Evolutionary conservation across 164 flowering plant species (phyloP).

Genomic region (Malania oleifera): DNA sequence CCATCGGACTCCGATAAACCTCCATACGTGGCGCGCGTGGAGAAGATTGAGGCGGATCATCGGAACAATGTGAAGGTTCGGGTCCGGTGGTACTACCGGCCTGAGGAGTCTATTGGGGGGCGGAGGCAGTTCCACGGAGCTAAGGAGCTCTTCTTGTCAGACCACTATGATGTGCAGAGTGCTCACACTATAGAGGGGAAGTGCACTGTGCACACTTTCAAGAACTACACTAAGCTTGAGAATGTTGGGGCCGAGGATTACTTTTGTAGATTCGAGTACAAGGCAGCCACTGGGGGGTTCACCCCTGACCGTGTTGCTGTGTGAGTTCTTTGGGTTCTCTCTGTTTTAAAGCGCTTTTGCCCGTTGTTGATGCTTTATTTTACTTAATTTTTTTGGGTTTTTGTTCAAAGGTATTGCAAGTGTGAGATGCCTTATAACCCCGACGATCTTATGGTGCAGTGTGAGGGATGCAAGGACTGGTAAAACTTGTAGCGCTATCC

Average conservation of each 20-base stretch:
- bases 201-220: conserved; percentile 62
- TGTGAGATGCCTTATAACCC: conserved; percentile 87
- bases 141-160: conserved; percentile 64
- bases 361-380: not conserved
- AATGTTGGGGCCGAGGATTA: conserved; percentile 71
- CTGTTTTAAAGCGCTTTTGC: not conserved
- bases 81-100: conserved; percentile 70
- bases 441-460: conserved; percentile 83
- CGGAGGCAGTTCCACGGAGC: conserved; percentile 73
- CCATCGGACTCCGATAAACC: conserved; percentile 64
- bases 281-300: conserved; percentile 67
- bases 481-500: conserved; percentile 20
- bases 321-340: conserved; percentile 29
- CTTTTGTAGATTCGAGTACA: conserved; percentile 69
- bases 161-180: conserved; percentile 67
- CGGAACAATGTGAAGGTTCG: conserved; percentile 59
- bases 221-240: conserved; percentile 76
- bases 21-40: conserved; percentile 64
- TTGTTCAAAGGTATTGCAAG: conserved; percentile 59
- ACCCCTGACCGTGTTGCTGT: conserved; percentile 81
- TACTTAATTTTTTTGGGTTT: conserved; percentile 7
- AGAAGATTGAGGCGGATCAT: conserved; percentile 56
- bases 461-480: conserved; percentile 89
- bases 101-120: conserved; percentile 69
- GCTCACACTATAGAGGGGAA: conserved; percentile 75